Conservation (phyloP, 2,329 filamentous ascomycete species). For the Immersiporthe knoxdaviesiana region DNA sequence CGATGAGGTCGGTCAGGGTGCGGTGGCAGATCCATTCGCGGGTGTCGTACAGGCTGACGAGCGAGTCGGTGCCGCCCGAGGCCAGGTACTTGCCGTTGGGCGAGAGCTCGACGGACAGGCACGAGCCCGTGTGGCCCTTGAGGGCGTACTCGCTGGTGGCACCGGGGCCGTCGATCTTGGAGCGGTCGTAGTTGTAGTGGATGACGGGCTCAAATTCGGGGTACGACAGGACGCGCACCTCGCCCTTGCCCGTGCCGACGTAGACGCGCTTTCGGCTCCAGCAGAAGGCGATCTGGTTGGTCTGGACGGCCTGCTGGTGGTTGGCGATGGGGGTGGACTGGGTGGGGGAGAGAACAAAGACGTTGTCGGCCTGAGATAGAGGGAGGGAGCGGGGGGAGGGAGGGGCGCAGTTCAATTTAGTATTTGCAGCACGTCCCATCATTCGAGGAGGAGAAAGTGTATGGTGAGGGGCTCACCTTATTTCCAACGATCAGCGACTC, state of each 20-base stretch:
- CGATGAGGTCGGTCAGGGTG: slow-evolving; percentile 70
- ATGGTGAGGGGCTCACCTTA: slow-evolving; percentile 58
- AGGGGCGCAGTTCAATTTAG: slow-evolving; percentile 5
- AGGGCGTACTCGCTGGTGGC: slow-evolving; percentile 59
- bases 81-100: slow-evolving; percentile 73
- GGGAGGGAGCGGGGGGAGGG: slow-evolving; percentile 22
- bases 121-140: slow-evolving; percentile 74
- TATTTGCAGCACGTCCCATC: neutral
- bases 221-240: slow-evolving; percentile 70
- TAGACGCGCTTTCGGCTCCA: slow-evolving; percentile 74
- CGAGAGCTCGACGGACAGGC: slow-evolving; percentile 69
- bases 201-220: slow-evolving; percentile 63
- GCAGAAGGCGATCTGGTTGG: slow-evolving; percentile 75
- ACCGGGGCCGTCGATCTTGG: slow-evolving; percentile 41
- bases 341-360: slow-evolving; percentile 66
- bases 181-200: slow-evolving; percentile 45
- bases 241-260: slow-evolving; percentile 71
- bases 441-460: neutral
- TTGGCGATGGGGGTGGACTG: slow-evolving; percentile 58
- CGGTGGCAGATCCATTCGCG: slow-evolving; percentile 75
- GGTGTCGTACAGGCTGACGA: slow-evolving; percentile 79
- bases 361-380: slow-evolving; percentile 59
- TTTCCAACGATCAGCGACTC: slow-evolving; percentile 72
- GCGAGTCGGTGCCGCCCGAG: slow-evolving; percentile 74
- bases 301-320: slow-evolving; percentile 65